These are phyloP conservation scores for Sclerotinia trifoliorum DNA, from an alignment of 2,329 filamentous ascomycete genomes.

Conservation along the genomic window DNA sequence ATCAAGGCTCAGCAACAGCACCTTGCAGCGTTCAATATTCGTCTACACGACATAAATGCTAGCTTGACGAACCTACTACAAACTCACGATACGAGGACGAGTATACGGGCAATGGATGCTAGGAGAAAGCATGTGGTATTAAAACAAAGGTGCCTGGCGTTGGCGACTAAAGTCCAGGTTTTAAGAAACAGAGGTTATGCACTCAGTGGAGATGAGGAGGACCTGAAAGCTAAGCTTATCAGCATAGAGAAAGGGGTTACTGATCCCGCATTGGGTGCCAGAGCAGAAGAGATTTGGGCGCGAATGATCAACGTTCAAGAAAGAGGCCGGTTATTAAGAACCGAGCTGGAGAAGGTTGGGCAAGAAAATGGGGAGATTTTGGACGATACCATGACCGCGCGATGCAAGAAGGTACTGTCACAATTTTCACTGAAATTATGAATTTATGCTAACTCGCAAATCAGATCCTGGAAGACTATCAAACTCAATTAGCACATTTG, in stretches of 20 bases:
- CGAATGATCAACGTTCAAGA: slow-evolving; percentile 72
- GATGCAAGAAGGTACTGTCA: slow-evolving; percentile 67
- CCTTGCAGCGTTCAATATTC: slow-evolving; percentile 66
- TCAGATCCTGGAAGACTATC: slow-evolving; percentile 77
- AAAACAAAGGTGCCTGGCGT: slow-evolving; percentile 68
- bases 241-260: slow-evolving; percentile 67
- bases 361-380: slow-evolving; percentile 56
- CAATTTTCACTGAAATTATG: slow-evolving; percentile 19
- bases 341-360: slow-evolving; percentile 69
- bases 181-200: slow-evolving; percentile 79
- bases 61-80: slow-evolving; percentile 70
- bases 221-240: slow-evolving; percentile 69
- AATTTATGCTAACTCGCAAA: slow-evolving; percentile 27
- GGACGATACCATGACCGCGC: slow-evolving; percentile 67
- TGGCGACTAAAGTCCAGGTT: slow-evolving; percentile 79
- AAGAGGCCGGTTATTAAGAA: slow-evolving; percentile 68
- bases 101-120: slow-evolving; percentile 70
- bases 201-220: slow-evolving; percentile 75
- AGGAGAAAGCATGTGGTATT: slow-evolving; percentile 70
- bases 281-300: slow-evolving; percentile 85
- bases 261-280: slow-evolving; percentile 71
- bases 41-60: slow-evolving; percentile 77
- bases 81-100: slow-evolving; percentile 73
- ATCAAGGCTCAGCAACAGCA: slow-evolving; percentile 70
- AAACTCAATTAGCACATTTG: slow-evolving; percentile 74